Evolutionary conservation across 1,284 basidiomycete species (phyloP), one percentile per base, ranked within the genome.

Genomic region (Melanopsichium pennsylvanicum): DNA sequence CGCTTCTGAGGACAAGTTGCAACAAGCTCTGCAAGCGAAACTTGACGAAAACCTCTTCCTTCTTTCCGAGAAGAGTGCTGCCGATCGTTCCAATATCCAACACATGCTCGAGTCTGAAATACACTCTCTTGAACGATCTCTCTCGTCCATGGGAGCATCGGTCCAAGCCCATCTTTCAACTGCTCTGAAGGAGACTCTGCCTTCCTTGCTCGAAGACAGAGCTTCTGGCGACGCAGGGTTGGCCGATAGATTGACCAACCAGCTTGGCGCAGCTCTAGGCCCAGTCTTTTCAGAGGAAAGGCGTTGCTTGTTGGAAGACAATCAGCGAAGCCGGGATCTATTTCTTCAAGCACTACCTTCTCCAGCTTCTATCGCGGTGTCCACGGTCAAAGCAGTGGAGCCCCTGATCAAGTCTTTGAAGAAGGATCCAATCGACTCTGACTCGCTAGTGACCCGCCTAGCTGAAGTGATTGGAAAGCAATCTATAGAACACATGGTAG

Each of bases 401-500:
- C 74, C 71, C 7, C 23, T 72, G 21, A 44, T 75, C 19, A 25
- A 51, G 23, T 52, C 56, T 21, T 48, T 73, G 38, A 70, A 69
- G 49, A 61, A 36, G 18, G 69, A 72, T 6, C 69, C 72, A 0
- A 36, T 72, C 31, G 61, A 75, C 47, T 55, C 66, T 29, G 63
- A 72, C 34, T 51, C 63, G 25, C 51, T 74, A 1, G 69, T 72
- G 15, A 25, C 11, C 5, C 16, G 47, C 11, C 31, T 74, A 2
- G 59, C 47, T 12, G 69, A 71, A 40, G 63, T 69, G 18, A 54
- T 75, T 23, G 74, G 61, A 22, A 62, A 64, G 51, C 69, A 71
- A 38, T 67, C 70, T n/a, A 68, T 71, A 40, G 71, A 74, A 50
- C 68, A 74, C 34, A 47, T 70, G 55, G 61, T 72, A 7, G 72